phyloP scores from a whole-genome alignment of 139 green algal genomes.

The Micractinium sp. region DNA sequence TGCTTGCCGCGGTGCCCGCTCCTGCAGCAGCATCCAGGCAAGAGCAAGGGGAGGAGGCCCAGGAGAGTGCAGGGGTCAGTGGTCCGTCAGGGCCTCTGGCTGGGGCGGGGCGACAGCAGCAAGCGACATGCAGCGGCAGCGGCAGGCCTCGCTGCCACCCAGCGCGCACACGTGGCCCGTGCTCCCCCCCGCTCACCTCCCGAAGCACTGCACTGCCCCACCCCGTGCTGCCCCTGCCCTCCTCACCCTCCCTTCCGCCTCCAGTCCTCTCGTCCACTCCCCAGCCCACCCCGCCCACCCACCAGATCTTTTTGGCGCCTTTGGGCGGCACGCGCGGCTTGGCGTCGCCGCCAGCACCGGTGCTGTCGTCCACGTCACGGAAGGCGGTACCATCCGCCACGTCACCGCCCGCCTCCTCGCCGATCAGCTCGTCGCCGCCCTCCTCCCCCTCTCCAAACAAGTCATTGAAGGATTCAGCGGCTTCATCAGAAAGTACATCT shows the following conservation, averaged over 20 bases:
- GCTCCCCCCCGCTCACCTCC: too few relatives aligned
- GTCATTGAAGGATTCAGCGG: conserved; percentile 46
- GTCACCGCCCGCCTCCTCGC: not conserved
- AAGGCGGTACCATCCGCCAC: not conserved
- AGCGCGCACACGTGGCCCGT: too few relatives aligned
- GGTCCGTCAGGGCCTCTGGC: too few relatives aligned
- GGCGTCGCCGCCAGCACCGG: conserved; percentile 4
- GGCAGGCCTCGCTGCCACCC: too few relatives aligned
- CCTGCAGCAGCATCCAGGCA: not conserved
- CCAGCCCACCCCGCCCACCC: not conserved
- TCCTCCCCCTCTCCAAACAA: conserved; percentile 44
- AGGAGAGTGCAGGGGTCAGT: too few relatives aligned
- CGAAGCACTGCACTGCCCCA: too few relatives aligned
- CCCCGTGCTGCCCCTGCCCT: too few relatives aligned
- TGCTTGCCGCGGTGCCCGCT: conserved; percentile 28
- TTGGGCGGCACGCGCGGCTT: not conserved
- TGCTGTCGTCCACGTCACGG: conserved; percentile 3
- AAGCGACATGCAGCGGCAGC: too few relatives aligned
- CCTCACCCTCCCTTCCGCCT: not conserved
- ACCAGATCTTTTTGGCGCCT: not conserved
- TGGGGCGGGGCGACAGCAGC: too few relatives aligned
- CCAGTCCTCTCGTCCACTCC: too few relatives aligned
- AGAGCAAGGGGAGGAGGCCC: not conserved
- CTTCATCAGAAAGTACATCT: conserved; percentile 63
- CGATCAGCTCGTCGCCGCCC: not conserved